These are phyloP conservation scores for Pythium pectinolyticum DNA, from an alignment of 352 stramenopile species.

Conservation along the genomic window DNA sequence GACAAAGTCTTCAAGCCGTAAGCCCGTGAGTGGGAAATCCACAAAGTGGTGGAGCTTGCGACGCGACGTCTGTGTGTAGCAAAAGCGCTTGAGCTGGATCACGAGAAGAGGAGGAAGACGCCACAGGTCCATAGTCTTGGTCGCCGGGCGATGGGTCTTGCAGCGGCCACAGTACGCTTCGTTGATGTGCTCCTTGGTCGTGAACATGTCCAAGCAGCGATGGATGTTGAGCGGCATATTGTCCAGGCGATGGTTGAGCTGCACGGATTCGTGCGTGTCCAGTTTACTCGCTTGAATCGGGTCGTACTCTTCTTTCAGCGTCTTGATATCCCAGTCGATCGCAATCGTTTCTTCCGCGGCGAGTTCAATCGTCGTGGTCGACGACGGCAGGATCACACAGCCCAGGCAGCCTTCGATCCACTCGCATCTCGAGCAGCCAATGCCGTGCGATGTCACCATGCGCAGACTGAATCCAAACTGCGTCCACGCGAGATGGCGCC, in stretches of 20 bases:
- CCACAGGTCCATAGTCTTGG: constrained; percentile 98
- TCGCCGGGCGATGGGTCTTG: constrained; percentile 90
- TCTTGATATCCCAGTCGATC: constrained; percentile 90
- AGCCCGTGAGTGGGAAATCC: constrained; percentile 92
- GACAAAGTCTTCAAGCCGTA: constrained; percentile 87
- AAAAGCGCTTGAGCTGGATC: constrained; percentile 99
- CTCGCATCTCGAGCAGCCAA: constrained; percentile 86
- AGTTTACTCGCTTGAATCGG: constrained; percentile 82
- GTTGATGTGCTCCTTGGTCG: constrained; percentile 72
- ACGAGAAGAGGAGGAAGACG: constrained; percentile 96
- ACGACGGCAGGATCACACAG: constrained; percentile 73
- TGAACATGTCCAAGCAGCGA: constrained; percentile 88
- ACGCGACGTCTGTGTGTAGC: constrained; percentile 91
- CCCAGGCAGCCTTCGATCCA: constrained; percentile 87
- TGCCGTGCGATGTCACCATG: constrained; percentile 76
- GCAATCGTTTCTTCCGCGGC: constrained; percentile 79
- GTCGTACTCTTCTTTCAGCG: constrained; percentile 86
- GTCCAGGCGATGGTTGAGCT: constrained; percentile 65
- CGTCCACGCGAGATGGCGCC: constrained; percentile 55
- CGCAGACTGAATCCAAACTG: constrained; percentile 86
- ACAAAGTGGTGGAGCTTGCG: constrained; percentile 97
- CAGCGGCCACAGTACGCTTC: constrained; percentile 83
- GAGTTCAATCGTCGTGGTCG: constrained; percentile 40
- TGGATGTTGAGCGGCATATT: constrained; percentile 80
- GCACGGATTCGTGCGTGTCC: constrained; percentile 62